Evolutionary conservation across 805 yeast species (phyloP).

Genomic region (Starmerella vaccinii): DNA sequence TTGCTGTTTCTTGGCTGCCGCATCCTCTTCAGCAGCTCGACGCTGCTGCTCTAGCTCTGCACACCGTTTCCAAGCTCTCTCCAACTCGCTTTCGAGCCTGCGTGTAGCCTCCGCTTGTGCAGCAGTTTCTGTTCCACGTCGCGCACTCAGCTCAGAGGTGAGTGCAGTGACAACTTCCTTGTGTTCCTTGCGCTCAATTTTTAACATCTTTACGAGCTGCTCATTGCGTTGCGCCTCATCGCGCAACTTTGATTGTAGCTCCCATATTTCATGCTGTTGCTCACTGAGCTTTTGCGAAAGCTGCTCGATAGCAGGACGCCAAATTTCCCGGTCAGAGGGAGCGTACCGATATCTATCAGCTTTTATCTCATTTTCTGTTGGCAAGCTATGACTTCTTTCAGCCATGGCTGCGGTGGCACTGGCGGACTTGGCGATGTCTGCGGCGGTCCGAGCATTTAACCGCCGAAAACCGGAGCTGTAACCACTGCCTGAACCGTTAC

Average conservation of each 20-base stretch:
- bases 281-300: slow-evolving; percentile 9
- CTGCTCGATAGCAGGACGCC: slow-evolving; percentile 6
- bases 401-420: neutral
- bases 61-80: slow-evolving; percentile 4
- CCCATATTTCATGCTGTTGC: slow-evolving; percentile 16
- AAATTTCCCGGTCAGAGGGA: slow-evolving; percentile 1
- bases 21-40: neutral
- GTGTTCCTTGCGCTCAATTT: slow-evolving; percentile 9
- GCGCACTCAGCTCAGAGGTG: neutral
- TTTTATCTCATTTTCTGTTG: neutral
- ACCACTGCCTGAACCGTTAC: neutral
- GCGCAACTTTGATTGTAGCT: slow-evolving; percentile 10
- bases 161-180: slow-evolving; percentile 12
- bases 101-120: neutral
- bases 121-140: neutral
- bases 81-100: neutral
- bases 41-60: slow-evolving; percentile 2
- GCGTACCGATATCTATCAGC: slow-evolving; percentile 2
- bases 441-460: slow-evolving; percentile 5
- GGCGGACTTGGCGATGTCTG: neutral
- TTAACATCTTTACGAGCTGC: slow-evolving; percentile 1
- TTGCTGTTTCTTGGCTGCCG: neutral
- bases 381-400: neutral
- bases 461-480: neutral
- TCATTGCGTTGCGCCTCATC: slow-evolving; percentile 9